Evolutionary conservation across 257 asterid species (phyloP).

Genomic region (Ilex asprella): DNA sequence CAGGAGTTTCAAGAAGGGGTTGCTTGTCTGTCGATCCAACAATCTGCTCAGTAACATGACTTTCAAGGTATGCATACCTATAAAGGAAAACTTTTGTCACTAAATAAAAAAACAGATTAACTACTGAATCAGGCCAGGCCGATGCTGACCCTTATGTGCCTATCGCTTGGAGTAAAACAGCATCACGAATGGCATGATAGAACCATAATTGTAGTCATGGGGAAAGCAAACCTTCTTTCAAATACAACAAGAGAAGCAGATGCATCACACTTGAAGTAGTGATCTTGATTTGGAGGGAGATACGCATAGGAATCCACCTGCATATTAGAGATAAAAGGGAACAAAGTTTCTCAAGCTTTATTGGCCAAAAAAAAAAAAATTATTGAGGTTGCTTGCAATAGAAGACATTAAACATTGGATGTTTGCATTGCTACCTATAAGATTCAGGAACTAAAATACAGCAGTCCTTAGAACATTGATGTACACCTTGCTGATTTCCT

Average conservation of each 20-base stretch:
- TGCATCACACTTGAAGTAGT: slow-evolving; percentile 48
- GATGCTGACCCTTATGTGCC: too few species aligned
- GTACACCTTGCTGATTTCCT: too few species aligned
- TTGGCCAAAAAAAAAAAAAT: too few species aligned
- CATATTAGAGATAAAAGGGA: too few species aligned
- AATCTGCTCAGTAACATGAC: slow-evolving; percentile 39
- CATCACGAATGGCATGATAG: too few species aligned
- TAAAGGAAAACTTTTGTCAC: neutral
- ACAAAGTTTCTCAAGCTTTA: too few species aligned
- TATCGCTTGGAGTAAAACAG: too few species aligned
- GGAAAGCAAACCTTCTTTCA: slow-evolving; percentile 71
- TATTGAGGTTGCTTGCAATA: too few species aligned
- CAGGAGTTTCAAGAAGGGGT: slow-evolving; percentile 85
- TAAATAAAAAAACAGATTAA: neutral
- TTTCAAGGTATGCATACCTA: slow-evolving; percentile 64
- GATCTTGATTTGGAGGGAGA: slow-evolving; percentile 73
- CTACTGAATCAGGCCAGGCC: neutral
- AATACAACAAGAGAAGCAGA: slow-evolving; percentile 61
- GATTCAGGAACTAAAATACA: neutral
- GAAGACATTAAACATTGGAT: neutral
- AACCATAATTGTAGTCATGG: neutral
- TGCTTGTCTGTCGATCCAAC: slow-evolving; percentile 70
- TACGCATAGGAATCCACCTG: slow-evolving; percentile 89
- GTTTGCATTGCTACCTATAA: neutral
- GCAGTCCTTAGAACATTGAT: too few species aligned